phyloP scores from a whole-genome alignment of 495 filamentous ascomycete genomes.

The Neurospora africana region DNA sequence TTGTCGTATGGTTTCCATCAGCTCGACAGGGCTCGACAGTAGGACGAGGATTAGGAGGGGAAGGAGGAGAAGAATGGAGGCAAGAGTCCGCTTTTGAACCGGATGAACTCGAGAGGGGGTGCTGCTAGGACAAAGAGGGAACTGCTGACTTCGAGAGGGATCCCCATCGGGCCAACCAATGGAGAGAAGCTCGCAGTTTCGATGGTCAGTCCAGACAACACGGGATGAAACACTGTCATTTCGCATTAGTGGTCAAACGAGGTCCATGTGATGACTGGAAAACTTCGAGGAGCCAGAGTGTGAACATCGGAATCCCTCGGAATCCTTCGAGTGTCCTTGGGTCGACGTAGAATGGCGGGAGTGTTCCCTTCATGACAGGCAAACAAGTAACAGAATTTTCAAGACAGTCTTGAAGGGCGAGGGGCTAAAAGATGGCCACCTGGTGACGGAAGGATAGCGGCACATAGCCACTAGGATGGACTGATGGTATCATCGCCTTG shows the following conservation, averaged over 20 bases:
- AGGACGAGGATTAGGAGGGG: background rate
- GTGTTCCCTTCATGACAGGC: background rate
- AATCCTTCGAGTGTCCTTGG: background rate
- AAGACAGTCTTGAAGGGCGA: background rate
- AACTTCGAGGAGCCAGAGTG: background rate
- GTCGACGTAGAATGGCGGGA: background rate
- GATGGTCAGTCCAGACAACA: background rate
- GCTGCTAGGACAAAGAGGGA: background rate
- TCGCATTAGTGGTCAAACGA: background rate
- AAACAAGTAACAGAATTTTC: background rate
- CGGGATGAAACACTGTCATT: background rate
- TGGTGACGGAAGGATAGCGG: background rate
- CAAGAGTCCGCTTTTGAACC: background rate
- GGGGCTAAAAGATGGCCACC: background rate
- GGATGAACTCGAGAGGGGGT: background rate
- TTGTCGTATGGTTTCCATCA: background rate
- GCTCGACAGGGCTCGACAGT: background rate
- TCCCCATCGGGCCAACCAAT: background rate
- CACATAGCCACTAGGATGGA: background rate
- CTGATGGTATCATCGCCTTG: background rate
- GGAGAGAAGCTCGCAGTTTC: background rate
- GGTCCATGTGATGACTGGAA: background rate
- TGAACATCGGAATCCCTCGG: background rate
- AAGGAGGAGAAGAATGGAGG: background rate
- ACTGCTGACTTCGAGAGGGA: background rate